Base-by-base conservation (phyloP, 495 filamentous ascomycete species). In the Rhizodiscina lignyota region DNA sequence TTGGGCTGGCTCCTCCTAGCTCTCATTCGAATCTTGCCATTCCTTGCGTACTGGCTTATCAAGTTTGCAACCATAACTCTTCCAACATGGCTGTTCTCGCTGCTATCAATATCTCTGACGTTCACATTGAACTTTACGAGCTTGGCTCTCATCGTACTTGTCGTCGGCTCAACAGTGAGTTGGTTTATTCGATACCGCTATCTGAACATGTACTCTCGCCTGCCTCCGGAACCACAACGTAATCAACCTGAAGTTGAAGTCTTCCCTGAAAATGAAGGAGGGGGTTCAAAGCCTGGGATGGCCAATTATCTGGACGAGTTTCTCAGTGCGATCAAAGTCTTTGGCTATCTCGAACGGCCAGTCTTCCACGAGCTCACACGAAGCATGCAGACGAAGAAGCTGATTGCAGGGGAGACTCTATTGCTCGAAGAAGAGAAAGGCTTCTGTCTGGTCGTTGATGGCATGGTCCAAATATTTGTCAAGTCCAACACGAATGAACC, bases 51-150 rank as follows among this genome's bases (percentile, higher is more conserved):
- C 62, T 89, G 74, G 71, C 49, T 73, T 26, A 72, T 94, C 40
- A 83, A 81, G 35, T 83, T 94, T 45, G 66, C 74, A 5, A 92
- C 84, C 21, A 81, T 96, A 38, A 87, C 84, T 4, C 53, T 93
- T 40, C 87, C 89, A 24, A 80, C 83, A 53, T 73, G 86, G 56
- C 68, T 94, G 4, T 96, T 93, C 56, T 86, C 77, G 6, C 66
- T 96, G 34, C 85, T 94, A 52, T 94, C 87, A n/a, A 93, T 81
- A 43, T 89, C 79, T 57, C 53, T 89, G 56, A 97, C 89, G 0
- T 79, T 97, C 50, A 97, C 89, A 6, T 91, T 97, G 85, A 96
- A 94, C 52, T 83, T 85, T 43, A 97, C 89, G 5, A 96, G 89
- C 19, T 53, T 94, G 79, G 89, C 50, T n/a, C 1, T 96, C 42